Base-by-base conservation (phyloP, 768 basidiomycete species). In the Lactifluus volemus region DNA sequence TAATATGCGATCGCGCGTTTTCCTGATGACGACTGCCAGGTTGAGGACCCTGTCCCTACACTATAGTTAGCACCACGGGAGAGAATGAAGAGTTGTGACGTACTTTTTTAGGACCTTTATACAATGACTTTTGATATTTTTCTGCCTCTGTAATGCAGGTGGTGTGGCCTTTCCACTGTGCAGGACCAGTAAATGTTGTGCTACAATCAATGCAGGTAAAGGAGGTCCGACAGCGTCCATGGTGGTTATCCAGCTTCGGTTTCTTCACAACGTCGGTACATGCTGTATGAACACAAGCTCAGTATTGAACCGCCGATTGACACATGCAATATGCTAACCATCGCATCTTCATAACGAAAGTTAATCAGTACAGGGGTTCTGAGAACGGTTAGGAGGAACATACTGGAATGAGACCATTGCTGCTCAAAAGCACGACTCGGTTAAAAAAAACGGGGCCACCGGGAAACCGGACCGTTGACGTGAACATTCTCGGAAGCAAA, bases 181-280 rank as follows among this genome's bases (percentile, higher is more conserved):
- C 77, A 3, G 90, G 89, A 7, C 80, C 79, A 29, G 81, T 75
- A 74, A 96, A 97, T 0, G 89, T 88, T 53, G 79, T 87, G n/a
- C 84, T 86, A 73, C 93, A 97, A 70, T 97, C 93, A 69, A 92
- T 83, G 70, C 89, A 91, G 68, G 88, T 88, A 67, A 90, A 88
- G 7, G 85, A 81, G 2, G 81, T 67, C 58, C 84, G 75, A 68
- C 89, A 92, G 49, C 79, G 75, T 32, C 68, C 70, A 52, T 78
- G 68, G 68, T 96, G 93, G 69, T 86, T 82, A 72, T 96, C 92
- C 1, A 97, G 80, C 72, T 94, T 93, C 12, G 94, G 94, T 69
- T 97, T 97, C 73, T 92, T 97, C 32, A 96, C 85, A 10, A 92
- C 86, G 66, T 97, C 94, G 54, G 80, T 76, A 71, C 94, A 97